phyloP scores from a whole-genome alignment of 257 asterid species.

The Ophiorrhiza pumila region DNA sequence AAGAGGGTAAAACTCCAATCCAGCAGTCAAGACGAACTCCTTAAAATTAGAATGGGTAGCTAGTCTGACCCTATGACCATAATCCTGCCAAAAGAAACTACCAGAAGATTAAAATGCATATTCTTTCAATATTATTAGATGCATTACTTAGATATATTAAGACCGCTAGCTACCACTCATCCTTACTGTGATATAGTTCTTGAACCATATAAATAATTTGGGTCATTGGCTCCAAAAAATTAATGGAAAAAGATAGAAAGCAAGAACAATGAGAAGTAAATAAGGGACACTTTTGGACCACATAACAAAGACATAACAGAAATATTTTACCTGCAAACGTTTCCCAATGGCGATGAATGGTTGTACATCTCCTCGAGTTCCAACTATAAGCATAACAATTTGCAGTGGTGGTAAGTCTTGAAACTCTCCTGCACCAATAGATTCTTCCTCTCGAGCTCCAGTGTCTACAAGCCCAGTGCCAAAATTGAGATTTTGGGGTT shows the following conservation, averaged over 20 bases:
- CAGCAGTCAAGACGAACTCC: conserved; percentile 75
- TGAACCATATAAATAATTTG: conserved; percentile 1
- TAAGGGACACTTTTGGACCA: neutral
- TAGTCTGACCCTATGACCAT: conserved; percentile 84
- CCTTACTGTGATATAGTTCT: neutral
- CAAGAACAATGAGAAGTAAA: neutral
- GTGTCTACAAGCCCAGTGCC: conserved; percentile 37
- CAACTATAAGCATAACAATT: conserved; percentile 85
- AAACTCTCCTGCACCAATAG: conserved; percentile 31
- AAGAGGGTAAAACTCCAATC: conserved; percentile 84
- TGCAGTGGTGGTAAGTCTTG: conserved; percentile 61
- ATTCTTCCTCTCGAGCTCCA: conserved; percentile 34
- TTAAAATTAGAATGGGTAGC: conserved; percentile 81
- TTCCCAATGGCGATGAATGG: conserved; percentile 89
- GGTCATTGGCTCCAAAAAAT: neutral
- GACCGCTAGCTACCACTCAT: neutral
- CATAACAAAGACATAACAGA: neutral
- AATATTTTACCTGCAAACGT: conserved; percentile 54
- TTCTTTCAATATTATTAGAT: neutral
- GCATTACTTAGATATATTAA: neutral
- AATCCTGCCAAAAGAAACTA: conserved; percentile 48
- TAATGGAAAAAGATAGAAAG: neutral
- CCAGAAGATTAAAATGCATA: neutral
- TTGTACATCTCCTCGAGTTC: conserved; percentile 91
- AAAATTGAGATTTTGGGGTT: conserved; percentile 43